Conservation (phyloP, 1,284 basidiomycete genomes). For the Ustilago tritici region DNA sequence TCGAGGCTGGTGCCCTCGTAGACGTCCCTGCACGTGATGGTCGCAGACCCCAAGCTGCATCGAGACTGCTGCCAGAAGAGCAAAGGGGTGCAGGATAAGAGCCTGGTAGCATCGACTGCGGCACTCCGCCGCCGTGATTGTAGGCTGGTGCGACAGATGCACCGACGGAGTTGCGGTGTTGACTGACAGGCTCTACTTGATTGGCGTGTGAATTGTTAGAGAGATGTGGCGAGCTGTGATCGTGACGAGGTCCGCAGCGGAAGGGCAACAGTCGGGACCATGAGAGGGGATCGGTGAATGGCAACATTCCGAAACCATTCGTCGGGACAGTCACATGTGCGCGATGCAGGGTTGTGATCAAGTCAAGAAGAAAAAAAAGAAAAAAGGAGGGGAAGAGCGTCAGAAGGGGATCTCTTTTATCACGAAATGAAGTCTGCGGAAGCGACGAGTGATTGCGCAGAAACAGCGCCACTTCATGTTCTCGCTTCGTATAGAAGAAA, state of each 20-base stretch:
- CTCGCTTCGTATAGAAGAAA: not conserved
- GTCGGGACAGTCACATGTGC: slow-evolving; percentile 4
- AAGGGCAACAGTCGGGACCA: slow-evolving; percentile 2
- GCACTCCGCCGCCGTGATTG: not conserved
- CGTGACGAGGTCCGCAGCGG: not conserved
- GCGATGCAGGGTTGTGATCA: not conserved
- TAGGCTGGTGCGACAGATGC: not conserved
- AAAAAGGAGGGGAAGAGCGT: not conserved
- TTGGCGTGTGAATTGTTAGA: not conserved
- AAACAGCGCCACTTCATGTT: not conserved
- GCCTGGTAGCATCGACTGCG: slow-evolving; percentile 5
- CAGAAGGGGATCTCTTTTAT: not conserved
- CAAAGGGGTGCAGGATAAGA: slow-evolving; percentile 4
- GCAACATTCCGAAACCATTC: not conserved
- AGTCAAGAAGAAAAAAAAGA: not conserved
- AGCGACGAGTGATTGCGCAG: not conserved
- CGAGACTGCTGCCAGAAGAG: slow-evolving; percentile 36
- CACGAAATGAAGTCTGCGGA: slow-evolving; percentile 7
- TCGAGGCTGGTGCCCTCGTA: slow-evolving; percentile 6
- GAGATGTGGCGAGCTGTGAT: slow-evolving; percentile 17
- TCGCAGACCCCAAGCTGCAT: slow-evolving; percentile 28
- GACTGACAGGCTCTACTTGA: not conserved
- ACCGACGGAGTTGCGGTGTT: not conserved
- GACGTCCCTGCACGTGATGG: slow-evolving; percentile 6
- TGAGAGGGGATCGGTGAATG: not conserved